Base-by-base conservation (phyloP, 2,329 filamentous ascomycete species). In the Nemania sp. region DNA sequence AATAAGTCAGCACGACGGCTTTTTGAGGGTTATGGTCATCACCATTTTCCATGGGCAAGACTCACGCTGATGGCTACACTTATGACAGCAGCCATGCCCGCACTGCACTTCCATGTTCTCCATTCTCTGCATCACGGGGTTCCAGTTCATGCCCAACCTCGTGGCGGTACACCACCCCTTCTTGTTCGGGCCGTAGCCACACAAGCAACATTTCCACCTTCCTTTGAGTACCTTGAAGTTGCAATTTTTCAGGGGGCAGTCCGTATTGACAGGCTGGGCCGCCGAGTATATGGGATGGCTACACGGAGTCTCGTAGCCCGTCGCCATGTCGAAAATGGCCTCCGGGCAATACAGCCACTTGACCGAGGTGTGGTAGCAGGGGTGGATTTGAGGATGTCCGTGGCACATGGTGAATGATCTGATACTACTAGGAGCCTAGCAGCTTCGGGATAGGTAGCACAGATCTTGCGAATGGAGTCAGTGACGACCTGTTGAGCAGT, bases 311-410 rank as follows among this genome's bases (percentile, higher is more conserved):
- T 85, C 82, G 66, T 84, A 82, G 20, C 85, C 84, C 0, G 85
- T 87, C 41, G 80, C 75, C 35, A 85, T 75, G 74, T 88, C 84
- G 66, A 87, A 83, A 67, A 79, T 73, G 58, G 81, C 82, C 58
- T 80, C 79, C 22, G 85, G 83, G 72, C 86, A 88, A 76, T 87
- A 87, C 73, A 85, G 80, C 84, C 85, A 88, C 68, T 82, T 83
- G 70, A 87, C 81, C 54, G 85, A 87, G n/a, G 83, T 84, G 75
- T 88, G 86, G 26, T 81, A 80, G 74, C 86, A 88, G 15, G 83
- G 79, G 71, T 88, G 86, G 69, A 80, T 79, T 58, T 84, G 82
- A 63, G 86, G 86, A 70, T 86, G 85, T 59, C 84, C 85, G 80
- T 85, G 82, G 72, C 86, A 88, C 86, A 88, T 88, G 26, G 74